Base-by-base conservation (phyloP, 495 filamentous ascomycete genomes). In the Penicillium manginii region DNA sequence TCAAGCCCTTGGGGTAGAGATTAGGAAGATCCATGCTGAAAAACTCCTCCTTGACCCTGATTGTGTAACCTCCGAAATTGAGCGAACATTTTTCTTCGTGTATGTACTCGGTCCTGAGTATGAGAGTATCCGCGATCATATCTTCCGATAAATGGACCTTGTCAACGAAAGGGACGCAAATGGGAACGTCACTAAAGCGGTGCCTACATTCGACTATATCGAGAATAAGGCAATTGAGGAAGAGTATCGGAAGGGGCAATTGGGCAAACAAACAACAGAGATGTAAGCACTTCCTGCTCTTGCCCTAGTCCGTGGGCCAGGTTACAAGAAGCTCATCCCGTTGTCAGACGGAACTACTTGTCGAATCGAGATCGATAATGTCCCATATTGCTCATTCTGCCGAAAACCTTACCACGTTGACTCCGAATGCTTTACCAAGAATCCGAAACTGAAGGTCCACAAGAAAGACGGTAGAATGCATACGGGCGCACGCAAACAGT, bases 141-240 rank as follows among this genome's bases (percentile, higher is more conserved):
- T 55, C 1, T 61, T 61, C 23, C 23, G 59, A 39, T 22, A 61
- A 61, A 52, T 47, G 54, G 52, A 61, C 47, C 42, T 61, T 33
- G 53, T 61, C 10, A 61, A 61, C 39, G 53, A 56, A 18, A 61
- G 52, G 47, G 52, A 61, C 8, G 53, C 42, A 15, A 51, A 57
- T 40, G 35, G 59, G 10, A 56, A 56, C 14, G 31, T 61, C 42
- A 56, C 53, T 3, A 61, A 56, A 52, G 52, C 59, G n/a, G 59
- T 48, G 18, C 52, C 59, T 21, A 56, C 53, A 23, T 56, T 61
- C 32, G 52, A 61, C 59, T 61, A 55, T 15, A 61, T 61, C 50
- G 53, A 61, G 46, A 61, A 61, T 12, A 56, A 61, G 53, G 53
- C 59, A 21, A 61, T 61, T 39, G 53, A 56, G 54, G 59, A 57